phyloP scores from a whole-genome alignment of 331 rosid genomes.

The Cydonia oblonga region DNA sequence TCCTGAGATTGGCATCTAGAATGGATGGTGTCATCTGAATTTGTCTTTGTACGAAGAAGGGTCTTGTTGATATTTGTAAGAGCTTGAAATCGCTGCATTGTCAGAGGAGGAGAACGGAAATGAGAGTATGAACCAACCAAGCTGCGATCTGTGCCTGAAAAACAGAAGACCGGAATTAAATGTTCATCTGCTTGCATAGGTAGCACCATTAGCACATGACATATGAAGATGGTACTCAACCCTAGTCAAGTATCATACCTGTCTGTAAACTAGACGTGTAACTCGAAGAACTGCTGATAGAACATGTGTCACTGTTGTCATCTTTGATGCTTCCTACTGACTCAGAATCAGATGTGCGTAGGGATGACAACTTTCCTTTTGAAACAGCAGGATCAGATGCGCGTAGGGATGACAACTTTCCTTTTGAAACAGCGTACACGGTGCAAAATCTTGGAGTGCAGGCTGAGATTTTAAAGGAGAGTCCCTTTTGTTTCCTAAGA shows the following conservation, averaged over 20 bases:
- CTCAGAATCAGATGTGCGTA: constrained; percentile 44
- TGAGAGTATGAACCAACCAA: constrained; percentile 39
- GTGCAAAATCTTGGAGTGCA: constrained; percentile 68
- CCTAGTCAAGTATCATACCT: constrained; percentile 33
- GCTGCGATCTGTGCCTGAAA: constrained; percentile 36
- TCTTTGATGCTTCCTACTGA: constrained; percentile 32
- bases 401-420: constrained; percentile 55
- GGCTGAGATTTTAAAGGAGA: constrained; percentile 55
- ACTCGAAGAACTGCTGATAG: constrained; percentile 45
- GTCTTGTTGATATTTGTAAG: constrained; percentile 56
- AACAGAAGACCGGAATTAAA: not conserved
- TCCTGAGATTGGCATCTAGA: constrained; percentile 47
- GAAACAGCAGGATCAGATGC: constrained; percentile 59
- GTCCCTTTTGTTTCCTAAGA: constrained; percentile 54
- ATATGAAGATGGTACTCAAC: constrained; percentile 4
- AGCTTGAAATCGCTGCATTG: constrained; percentile 74
- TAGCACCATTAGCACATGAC: not conserved
- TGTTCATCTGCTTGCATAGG: not conserved
- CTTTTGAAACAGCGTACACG: constrained; percentile 69
- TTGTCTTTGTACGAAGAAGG: constrained; percentile 23
- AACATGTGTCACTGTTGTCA: constrained; percentile 47
- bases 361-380: constrained; percentile 58
- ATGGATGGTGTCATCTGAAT: constrained; percentile 26
- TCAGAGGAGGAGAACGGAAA: constrained; percentile 43
- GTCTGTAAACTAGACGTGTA: constrained; percentile 40